Base-by-base conservation (phyloP, 1,284 basidiomycete genomes). In the Megacollybia platyphylla region DNA sequence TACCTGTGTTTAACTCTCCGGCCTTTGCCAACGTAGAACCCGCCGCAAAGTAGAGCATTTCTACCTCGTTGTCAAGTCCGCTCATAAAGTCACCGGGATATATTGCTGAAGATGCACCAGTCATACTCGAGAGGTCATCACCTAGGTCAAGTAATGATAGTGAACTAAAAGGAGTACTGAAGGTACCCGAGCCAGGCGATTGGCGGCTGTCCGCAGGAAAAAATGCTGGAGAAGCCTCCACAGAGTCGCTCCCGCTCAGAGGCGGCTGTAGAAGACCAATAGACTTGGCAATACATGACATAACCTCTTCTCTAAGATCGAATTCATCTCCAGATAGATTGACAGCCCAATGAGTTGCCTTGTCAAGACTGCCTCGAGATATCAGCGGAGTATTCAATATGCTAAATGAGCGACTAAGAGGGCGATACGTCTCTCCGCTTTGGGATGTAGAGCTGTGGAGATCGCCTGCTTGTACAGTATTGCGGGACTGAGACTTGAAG, bases 271-370 rank as follows among this genome's bases (percentile, higher is more conserved):
- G 68, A 8, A 99, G 71, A 2, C 94, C 94, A 44, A 99, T 97
- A 4, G 91, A 96, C 58, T 93, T 94, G 1, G 93, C 92, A 46
- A 99, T 96, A 61, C 90, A 96, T 4, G 86, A 84, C 86, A 98
- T 92, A 28, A 99, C 91, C 49, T 89, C 90, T 50, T 91, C 88
- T 36, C 88, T 79, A 30, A 98, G 73, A 54, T 97, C 88, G 54
- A 96, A 93, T 35, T 85, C 79, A 17, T 77, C 75, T 1, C 57
- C 58, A 10, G 60, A 49, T 28, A 64, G 39, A 40, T 50, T 57
- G 1, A 56, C 51, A 7, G 49, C 44, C 42, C 48, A 48, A 15
- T 53, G 52, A 9, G 36, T 44, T 26, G 67, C 65, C 36, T 50
- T 47, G 13, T 44, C 30, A 8, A 48, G 39, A 8, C 60, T 51